Percentiles rank a stretch among this genome's conserved stretches.
These are phyloP conservation scores for Tephrocybe sp. DNA, from an alignment of 768 basidiomycete species.

Conservation along the genomic window DNA sequence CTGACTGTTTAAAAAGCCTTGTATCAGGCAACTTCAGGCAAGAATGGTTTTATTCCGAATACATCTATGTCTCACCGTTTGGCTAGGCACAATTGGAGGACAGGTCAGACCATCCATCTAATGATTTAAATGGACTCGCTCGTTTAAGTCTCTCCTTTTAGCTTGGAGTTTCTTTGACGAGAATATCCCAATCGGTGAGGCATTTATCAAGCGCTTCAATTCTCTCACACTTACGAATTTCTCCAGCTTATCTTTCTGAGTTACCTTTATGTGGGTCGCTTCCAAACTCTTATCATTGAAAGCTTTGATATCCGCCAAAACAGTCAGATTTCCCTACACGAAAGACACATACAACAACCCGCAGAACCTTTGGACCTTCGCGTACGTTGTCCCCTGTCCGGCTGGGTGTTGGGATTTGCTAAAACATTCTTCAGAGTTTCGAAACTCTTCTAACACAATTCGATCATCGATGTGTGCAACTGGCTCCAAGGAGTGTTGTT, in stretches of 20 bases:
- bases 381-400: constrained; percentile 36
- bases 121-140: too few relatives aligned
- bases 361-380: constrained; percentile 57
- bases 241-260: constrained; percentile 43
- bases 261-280: constrained; percentile 30
- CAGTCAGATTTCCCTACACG: constrained; percentile 64
- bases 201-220: neutral
- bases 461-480: too few relatives aligned
- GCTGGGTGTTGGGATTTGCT: neutral
- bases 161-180: constrained; percentile 47
- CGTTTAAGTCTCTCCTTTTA: constrained; percentile 16
- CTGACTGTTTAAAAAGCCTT: constrained; percentile 26
- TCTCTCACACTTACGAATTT: neutral
- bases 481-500: neutral
- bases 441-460: constrained; percentile 14
- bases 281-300: neutral
- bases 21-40: constrained; percentile 45
- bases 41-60: constrained; percentile 1
- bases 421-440: constrained; percentile 2
- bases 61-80: neutral
- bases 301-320: neutral
- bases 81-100: constrained; percentile 47
- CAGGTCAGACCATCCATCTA: constrained; percentile 32
- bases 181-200: constrained; percentile 38
- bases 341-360: constrained; percentile 64